These are phyloP conservation scores for Ajuga chamaepitys DNA, from an alignment of 257 asterid genomes.

Conservation along the genomic window DNA sequence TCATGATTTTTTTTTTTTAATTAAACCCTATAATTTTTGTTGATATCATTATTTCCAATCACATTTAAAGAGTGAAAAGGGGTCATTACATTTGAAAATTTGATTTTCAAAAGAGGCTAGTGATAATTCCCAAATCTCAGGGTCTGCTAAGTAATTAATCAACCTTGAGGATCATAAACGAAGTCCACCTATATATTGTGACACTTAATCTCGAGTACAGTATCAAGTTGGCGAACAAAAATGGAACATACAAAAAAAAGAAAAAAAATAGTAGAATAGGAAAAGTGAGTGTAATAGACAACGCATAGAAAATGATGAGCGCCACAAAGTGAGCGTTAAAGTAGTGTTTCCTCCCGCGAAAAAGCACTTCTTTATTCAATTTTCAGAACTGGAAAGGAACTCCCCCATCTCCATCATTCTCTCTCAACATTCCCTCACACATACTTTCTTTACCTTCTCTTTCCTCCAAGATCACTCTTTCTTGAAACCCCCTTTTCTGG, in stretches of 20 bases:
- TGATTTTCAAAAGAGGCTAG: too few species aligned
- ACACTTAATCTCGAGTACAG: too few species aligned
- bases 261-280: not conserved
- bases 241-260: not conserved
- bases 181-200: too few species aligned
- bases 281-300: slow-evolving; percentile 24
- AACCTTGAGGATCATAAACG: too few species aligned
- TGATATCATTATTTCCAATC: too few species aligned
- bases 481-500: not conserved
- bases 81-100: too few species aligned
- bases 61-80: too few species aligned
- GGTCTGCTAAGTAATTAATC: too few species aligned
- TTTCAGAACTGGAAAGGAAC: slow-evolving; percentile 49
- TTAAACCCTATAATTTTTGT: too few species aligned
- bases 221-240: too few species aligned
- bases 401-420: slow-evolving; percentile 12
- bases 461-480: slow-evolving; percentile 23
- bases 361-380: slow-evolving; percentile 39
- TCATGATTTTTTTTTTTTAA: too few species aligned
- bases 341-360: slow-evolving; percentile 77
- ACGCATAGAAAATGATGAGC: slow-evolving; percentile 44
- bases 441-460: not conserved
- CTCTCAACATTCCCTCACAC: not conserved
- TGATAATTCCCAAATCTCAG: too few species aligned
- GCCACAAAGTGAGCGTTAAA: slow-evolving; percentile 69